Conservation (phyloP, 495 filamentous ascomycete genomes). For the Bathelium albidoporum region DNA sequence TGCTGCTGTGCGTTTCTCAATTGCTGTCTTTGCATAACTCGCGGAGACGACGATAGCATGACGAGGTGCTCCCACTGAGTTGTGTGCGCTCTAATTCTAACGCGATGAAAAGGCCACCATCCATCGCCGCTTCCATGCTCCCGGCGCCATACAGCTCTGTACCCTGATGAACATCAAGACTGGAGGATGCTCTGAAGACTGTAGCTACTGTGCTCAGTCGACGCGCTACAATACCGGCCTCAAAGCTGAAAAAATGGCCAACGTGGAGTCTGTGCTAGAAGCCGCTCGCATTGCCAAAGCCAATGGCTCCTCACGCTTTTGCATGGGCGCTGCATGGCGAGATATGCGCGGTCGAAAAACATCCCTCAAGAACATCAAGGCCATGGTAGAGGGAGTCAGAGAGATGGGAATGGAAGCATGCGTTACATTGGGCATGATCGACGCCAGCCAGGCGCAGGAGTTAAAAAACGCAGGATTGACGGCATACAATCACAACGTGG, state of each 20-base stretch:
- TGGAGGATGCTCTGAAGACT: constrained; percentile 82
- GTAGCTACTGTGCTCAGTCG: constrained; percentile 80
- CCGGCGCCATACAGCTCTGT: constrained; percentile 72
- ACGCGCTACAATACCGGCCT: constrained; percentile 69
- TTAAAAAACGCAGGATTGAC: constrained; percentile 73
- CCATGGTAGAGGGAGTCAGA: constrained; percentile 68
- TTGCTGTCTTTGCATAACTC: background rate
- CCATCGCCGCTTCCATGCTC: constrained; percentile 73
- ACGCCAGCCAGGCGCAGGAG: constrained; percentile 62
- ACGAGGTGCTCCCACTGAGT: background rate
- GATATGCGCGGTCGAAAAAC: constrained; percentile 85
- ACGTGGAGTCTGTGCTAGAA: constrained; percentile 64
- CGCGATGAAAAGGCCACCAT: constrained; percentile 46
- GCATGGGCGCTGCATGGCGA: constrained; percentile 85
- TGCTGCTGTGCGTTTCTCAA: constrained; percentile 49
- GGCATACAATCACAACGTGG: constrained; percentile 84
- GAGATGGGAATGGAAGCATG: constrained; percentile 78
- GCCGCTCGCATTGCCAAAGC: constrained; percentile 65
- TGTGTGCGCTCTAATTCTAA: background rate
- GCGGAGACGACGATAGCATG: background rate
- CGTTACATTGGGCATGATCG: constrained; percentile 84
- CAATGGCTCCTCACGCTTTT: constrained; percentile 77
- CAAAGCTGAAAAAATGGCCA: constrained; percentile 63
- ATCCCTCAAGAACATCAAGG: constrained; percentile 63
- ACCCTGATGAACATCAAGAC: constrained; percentile 93